A percentile compares a stretch with the other conserved stretches of the same genome.
Evolutionary conservation across 192 early-diverging fungal species (phyloP).

Genomic region (Coemansia sp.): DNA sequence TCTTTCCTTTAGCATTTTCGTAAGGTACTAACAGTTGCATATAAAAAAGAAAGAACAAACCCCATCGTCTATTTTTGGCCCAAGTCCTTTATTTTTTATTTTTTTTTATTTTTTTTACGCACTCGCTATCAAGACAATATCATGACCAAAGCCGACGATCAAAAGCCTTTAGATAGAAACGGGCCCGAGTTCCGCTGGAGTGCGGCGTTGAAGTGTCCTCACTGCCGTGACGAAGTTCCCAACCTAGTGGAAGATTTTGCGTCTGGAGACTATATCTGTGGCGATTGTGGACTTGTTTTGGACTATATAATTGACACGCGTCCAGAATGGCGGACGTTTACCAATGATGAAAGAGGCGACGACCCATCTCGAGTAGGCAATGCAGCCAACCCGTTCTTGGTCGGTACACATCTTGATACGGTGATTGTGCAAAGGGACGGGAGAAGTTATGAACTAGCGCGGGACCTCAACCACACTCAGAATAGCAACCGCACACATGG

Average conservation of each 20-base stretch:
- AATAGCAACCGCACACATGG: conserved; percentile 12
- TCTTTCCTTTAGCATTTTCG: too few species aligned
- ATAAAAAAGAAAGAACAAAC: too few species aligned
- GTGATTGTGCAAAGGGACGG: conserved; percentile 88
- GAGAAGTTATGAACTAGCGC: conserved; percentile 37
- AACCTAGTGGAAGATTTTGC: conserved; percentile 96
- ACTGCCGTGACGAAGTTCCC: conserved; percentile 84
- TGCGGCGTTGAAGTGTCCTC: conserved; percentile 60
- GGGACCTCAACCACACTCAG: conserved; percentile 38
- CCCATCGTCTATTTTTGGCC: too few species aligned
- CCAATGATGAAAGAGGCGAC: conserved; percentile 40
- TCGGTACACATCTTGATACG: conserved; percentile 48
- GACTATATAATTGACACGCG: conserved; percentile 97
- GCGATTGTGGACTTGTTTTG: conserved; percentile 91
- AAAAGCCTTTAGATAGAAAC: neutral
- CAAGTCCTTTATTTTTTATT: too few species aligned
- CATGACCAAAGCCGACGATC: neutral
- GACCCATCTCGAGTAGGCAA: conserved; percentile 51
- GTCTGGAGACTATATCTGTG: conserved; percentile 92
- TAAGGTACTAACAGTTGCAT: too few species aligned
- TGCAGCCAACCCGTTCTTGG: conserved; percentile 43
- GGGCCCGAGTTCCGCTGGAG: neutral
- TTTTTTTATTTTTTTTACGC: too few species aligned
- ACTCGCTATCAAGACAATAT: neutral
- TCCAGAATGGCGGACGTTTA: conserved; percentile 85